phyloP scores from a whole-genome alignment of 192 early-diverging fungal species.

The Coemansia sp. region DNA sequence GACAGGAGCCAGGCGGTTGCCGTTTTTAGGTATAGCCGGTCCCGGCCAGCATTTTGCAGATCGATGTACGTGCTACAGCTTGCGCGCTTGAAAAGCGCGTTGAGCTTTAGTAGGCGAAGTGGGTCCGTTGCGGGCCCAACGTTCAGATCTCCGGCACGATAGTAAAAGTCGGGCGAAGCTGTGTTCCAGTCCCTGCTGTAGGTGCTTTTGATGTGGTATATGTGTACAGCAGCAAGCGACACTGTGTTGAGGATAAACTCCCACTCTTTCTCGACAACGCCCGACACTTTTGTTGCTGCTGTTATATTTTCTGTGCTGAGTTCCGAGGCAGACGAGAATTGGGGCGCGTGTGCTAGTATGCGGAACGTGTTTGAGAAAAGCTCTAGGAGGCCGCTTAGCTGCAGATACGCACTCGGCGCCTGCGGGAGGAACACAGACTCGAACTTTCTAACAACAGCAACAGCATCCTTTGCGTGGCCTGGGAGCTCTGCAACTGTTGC shows the following conservation, averaged over 20 bases:
- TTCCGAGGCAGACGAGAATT: background rate
- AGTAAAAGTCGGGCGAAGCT: slow-evolving; percentile 26
- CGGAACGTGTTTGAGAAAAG: slow-evolving; percentile 38
- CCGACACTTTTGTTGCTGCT: background rate
- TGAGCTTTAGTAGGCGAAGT: slow-evolving; percentile 30
- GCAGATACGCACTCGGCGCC: slow-evolving; percentile 37
- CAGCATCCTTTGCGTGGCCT: background rate
- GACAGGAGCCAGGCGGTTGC: slow-evolving; percentile 39
- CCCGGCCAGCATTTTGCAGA: slow-evolving; percentile 26
- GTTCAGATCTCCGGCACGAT: slow-evolving; percentile 42
- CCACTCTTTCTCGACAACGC: slow-evolving; percentile 19
- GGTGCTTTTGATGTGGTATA: slow-evolving; percentile 45
- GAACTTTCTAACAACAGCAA: slow-evolving; percentile 19
- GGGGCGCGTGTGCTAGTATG: slow-evolving; percentile 11
- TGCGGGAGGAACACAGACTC: slow-evolving; percentile 36
- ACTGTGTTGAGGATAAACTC: slow-evolving; percentile 20
- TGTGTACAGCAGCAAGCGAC: slow-evolving; percentile 33
- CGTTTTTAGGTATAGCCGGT: slow-evolving; percentile 41
- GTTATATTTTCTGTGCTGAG: background rate
- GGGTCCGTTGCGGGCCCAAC: slow-evolving; percentile 53
- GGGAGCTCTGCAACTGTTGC: background rate
- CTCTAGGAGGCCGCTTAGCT: slow-evolving; percentile 47
- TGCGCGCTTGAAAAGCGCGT: slow-evolving; percentile 33
- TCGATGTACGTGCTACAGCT: slow-evolving; percentile 43
- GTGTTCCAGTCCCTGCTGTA: slow-evolving; percentile 49